These are phyloP conservation scores for Mrakia frigida DNA, from an alignment of 768 basidiomycete genomes.

Conservation along the genomic window DNA sequence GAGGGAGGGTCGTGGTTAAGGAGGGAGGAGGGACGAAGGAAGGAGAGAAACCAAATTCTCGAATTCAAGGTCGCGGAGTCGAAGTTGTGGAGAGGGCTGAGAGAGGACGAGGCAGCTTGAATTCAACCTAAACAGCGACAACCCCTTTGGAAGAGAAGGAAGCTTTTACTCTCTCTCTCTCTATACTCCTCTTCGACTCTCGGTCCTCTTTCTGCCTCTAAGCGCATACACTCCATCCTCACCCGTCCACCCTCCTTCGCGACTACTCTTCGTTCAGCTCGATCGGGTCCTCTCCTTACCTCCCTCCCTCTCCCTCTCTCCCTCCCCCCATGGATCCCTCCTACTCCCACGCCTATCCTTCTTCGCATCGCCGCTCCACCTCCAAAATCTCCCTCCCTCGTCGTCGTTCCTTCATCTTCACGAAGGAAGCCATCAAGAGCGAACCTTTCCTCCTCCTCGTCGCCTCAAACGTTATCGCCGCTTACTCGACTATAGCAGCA, in stretches of 20 bases:
- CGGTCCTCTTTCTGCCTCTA: too few species aligned
- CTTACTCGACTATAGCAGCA: constrained; percentile 6
- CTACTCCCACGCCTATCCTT: constrained; percentile 28
- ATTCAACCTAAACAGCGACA: too few species aligned
- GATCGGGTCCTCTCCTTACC: background rate
- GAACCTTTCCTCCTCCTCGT: constrained; percentile 17
- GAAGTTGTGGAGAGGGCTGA: background rate
- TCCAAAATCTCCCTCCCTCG: constrained; percentile 19
- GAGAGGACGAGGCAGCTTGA: background rate
- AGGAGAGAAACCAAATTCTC: too few species aligned
- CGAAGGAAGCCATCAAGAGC: background rate
- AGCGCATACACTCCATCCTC: too few species aligned
- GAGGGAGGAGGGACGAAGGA: background rate
- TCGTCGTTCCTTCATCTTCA: background rate
- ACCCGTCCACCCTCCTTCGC: background rate
- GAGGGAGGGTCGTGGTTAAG: background rate
- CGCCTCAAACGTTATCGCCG: constrained; percentile 1
- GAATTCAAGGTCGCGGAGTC: background rate
- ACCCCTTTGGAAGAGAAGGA: background rate
- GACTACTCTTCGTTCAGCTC: background rate
- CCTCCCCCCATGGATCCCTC: constrained; percentile 12
- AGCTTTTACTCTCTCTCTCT: background rate
- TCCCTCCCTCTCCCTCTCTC: background rate
- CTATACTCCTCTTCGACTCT: background rate
- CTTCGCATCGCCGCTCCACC: constrained; percentile 26